Evolutionary conservation across 805 yeast genomes (phyloP).

Genomic region (Starmerella roubikii): DNA sequence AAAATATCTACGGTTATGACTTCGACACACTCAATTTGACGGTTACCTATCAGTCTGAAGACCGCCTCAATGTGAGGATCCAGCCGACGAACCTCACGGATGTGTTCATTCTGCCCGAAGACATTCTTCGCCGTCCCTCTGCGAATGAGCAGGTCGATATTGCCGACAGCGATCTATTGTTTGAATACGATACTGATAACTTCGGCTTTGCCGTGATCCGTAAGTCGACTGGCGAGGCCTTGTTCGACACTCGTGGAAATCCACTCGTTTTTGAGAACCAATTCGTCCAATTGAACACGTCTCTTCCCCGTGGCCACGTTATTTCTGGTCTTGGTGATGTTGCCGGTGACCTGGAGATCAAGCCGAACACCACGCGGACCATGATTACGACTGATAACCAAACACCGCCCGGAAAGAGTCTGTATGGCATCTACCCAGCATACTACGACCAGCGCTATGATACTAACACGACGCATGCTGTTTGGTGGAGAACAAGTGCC

Average conservation of each 20-base stretch:
- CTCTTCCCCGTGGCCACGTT: neutral
- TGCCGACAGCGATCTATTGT: neutral
- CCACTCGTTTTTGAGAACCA: constrained; percentile 2
- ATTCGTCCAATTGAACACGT: constrained; percentile 2
- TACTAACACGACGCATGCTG: constrained; percentile 1
- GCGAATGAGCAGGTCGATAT: neutral
- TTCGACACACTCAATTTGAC: neutral
- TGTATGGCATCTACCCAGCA: neutral
- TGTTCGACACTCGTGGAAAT: neutral
- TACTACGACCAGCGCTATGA: constrained; percentile 1
- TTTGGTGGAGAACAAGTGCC: constrained; percentile 2
- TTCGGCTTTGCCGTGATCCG: constrained; percentile 1
- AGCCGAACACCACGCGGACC: neutral
- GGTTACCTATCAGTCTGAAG: constrained; percentile 1
- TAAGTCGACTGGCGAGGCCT: neutral
- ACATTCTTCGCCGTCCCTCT: neutral
- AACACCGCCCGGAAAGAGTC: neutral
- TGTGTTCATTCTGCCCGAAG: constrained; percentile 1
- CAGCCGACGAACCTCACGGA: neutral
- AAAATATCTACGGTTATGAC: constrained; percentile 1
- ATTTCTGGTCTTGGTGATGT: neutral
- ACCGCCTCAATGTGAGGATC: constrained; percentile 1
- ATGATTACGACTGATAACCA: neutral
- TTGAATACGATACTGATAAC: neutral
- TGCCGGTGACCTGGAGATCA: neutral